These are phyloP conservation scores for Coniochaeta ligniaria DNA, from an alignment of 2,329 filamentous ascomycete genomes.

Conservation along the genomic window DNA sequence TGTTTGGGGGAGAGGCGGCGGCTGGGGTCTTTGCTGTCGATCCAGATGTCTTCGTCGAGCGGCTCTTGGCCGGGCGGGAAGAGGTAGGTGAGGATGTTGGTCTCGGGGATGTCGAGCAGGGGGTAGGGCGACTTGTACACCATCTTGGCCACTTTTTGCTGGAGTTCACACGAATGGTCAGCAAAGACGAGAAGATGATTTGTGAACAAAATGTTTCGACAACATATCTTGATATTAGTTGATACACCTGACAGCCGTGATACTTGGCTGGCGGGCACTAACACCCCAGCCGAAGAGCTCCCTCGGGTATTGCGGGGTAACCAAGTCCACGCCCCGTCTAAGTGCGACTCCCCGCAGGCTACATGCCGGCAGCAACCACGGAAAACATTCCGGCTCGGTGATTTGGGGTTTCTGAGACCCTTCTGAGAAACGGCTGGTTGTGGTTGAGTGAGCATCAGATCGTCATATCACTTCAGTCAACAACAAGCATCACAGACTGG, in stretches of 20 bases:
- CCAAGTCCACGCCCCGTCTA: not conserved
- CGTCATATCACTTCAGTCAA: not conserved
- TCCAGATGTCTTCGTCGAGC: slow-evolving; percentile 43
- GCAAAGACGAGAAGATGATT: not conserved
- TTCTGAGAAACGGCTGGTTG: not conserved
- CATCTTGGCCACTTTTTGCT: slow-evolving; percentile 20
- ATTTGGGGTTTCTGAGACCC: not conserved
- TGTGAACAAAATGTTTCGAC: not conserved
- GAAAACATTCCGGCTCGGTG: not conserved
- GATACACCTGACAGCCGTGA: not conserved
- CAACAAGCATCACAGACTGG: not conserved
- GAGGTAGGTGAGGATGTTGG: slow-evolving; percentile 31
- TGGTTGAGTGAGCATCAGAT: not conserved
- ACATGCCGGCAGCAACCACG: slow-evolving; percentile 1
- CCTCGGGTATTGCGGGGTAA: slow-evolving; percentile 3
- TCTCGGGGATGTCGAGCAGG: slow-evolving; percentile 33
- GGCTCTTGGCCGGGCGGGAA: slow-evolving; percentile 21
- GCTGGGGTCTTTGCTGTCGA: slow-evolving; percentile 38
- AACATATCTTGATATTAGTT: not conserved
- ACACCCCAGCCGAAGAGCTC: not conserved
- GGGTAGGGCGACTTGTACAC: slow-evolving; percentile 34
- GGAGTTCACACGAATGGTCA: not conserved
- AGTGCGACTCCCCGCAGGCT: not conserved
- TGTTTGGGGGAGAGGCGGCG: slow-evolving; percentile 38
- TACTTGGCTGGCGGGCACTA: not conserved